phyloP scores from a whole-genome alignment of 768 basidiomycete species.

The Pleurotus sapidus region DNA sequence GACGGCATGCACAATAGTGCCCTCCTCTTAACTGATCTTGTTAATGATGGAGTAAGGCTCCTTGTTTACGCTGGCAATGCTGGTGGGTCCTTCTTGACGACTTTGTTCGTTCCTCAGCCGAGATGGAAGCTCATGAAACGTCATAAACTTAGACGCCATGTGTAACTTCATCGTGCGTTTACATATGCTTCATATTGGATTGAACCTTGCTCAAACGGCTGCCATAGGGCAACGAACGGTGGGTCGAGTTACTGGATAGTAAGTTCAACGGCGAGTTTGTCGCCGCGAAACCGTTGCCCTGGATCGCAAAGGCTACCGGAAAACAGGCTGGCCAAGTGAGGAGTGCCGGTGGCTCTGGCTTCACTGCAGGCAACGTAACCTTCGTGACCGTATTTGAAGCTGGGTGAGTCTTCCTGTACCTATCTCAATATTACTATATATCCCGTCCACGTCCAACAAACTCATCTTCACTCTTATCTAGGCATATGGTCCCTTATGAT shows the following conservation, averaged over 20 bases:
- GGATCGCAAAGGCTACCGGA: slow-evolving; percentile 51
- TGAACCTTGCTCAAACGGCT: neutral
- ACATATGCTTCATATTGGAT: neutral
- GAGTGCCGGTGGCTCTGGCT: slow-evolving; percentile 60
- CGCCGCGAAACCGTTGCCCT: slow-evolving; percentile 45
- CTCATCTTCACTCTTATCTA: slow-evolving; percentile 20
- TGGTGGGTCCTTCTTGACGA: slow-evolving; percentile 36
- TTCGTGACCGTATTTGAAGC: slow-evolving; percentile 78
- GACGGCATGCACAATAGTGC: slow-evolving; percentile 87
- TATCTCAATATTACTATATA: neutral
- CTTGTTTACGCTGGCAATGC: slow-evolving; percentile 92
- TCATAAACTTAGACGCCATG: slow-evolving; percentile 61
- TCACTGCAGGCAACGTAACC: slow-evolving; percentile 79
- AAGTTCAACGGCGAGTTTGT: slow-evolving; percentile 62
- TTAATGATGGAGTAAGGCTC: slow-evolving; percentile 80
- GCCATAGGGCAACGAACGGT: slow-evolving; percentile 69
- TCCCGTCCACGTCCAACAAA: neutral
- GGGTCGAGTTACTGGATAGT: slow-evolving; percentile 65
- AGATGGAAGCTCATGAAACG: no score
- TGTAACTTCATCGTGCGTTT: slow-evolving; percentile 74
- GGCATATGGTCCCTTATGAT: slow-evolving; percentile 90
- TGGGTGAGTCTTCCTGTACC: slow-evolving; percentile 48
- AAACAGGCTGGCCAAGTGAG: slow-evolving; percentile 66
- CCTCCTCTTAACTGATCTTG: slow-evolving; percentile 70
- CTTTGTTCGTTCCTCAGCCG: no score